Evolutionary conservation across 148 eudicot species (phyloP), one percentile per base, ranked within the genome.

Genomic region (Chenopodium album): DNA sequence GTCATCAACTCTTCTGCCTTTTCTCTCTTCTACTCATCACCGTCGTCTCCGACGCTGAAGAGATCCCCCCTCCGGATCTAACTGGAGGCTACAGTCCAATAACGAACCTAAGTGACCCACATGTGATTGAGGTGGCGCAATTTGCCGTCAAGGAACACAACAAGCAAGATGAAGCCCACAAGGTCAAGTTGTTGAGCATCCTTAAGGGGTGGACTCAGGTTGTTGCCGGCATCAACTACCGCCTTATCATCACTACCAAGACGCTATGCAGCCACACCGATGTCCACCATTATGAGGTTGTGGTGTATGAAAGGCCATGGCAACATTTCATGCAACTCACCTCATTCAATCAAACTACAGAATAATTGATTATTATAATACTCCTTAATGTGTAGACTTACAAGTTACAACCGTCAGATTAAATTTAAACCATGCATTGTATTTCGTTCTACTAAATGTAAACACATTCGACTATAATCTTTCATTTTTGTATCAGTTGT

Each of bases 61-160:
- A 56, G 23, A 70, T 65, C 6, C 74, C 70, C 20, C 67, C 48
- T 16, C 37, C 71, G 7, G 41, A 29, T 4, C 10, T 29, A 20
- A 2, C 71, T 4, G 87, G 80, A 7, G 71, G 54, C 60, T 85
- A 84, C 80, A 6, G 4, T 0, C 84, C 81, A 17, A 87, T 87
- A 52, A 12, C 78, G 77, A 64, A 84, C 81, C 31, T 78, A 12
- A 83, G 67, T 4, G 86, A 84, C n/a, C 85, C 89, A 11, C 41
- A 79, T 9, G 85, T 89, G 52, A 62, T 69, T 9, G 84, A 81
- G 19, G 16, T 87, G 3, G 91, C 86, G 1, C 28, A 29, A 37
- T 89, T 81, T 32, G 89, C 91, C 0, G 77, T 89, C 11, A 37
- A 74, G 41, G 78, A 83, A 19, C 83, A 89, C 77, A 89, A 89